Conservation (phyloP, 192 early-diverging fungal genomes). For the Funneliformis geosporum region DNA sequence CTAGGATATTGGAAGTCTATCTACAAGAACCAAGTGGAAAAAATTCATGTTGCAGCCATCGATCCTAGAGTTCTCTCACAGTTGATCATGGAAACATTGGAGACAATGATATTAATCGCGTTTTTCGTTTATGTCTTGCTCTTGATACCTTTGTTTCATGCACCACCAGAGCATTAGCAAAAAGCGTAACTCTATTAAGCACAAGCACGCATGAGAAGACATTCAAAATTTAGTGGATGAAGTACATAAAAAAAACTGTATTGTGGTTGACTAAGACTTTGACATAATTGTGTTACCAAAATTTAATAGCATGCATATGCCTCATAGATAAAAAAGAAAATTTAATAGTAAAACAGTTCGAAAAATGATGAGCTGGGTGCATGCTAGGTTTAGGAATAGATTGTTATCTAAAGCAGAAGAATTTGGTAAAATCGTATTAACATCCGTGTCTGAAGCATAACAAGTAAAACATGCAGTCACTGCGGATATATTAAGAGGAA, state of each 20-base stretch:
- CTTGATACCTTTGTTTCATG: no score
- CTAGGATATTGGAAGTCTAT: constrained; percentile 23
- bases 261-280: constrained; percentile 12
- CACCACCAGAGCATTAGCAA: constrained; percentile 27
- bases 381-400: constrained; percentile 23
- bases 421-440: constrained; percentile 10
- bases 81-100: constrained; percentile 14
- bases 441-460: background rate
- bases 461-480: constrained; percentile 5
- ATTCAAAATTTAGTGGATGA: constrained; percentile 30
- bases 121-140: constrained; percentile 12
- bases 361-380: constrained; percentile 16
- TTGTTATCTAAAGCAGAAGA: constrained; percentile 15
- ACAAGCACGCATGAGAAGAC: constrained; percentile 22
- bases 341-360: constrained; percentile 9
- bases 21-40: no score
- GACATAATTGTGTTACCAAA: constrained; percentile 29
- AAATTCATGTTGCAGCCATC: no score
- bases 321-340: constrained; percentile 1
- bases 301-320: background rate
- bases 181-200: constrained; percentile 22
- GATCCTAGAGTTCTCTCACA: constrained; percentile 12
- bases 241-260: background rate
- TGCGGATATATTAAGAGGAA: constrained; percentile 8
- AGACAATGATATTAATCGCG: constrained; percentile 25